Evolutionary conservation across 192 early-diverging fungal species (phyloP), one percentile per base, ranked within the genome.

Genomic region (Umbelopsis sp.): DNA sequence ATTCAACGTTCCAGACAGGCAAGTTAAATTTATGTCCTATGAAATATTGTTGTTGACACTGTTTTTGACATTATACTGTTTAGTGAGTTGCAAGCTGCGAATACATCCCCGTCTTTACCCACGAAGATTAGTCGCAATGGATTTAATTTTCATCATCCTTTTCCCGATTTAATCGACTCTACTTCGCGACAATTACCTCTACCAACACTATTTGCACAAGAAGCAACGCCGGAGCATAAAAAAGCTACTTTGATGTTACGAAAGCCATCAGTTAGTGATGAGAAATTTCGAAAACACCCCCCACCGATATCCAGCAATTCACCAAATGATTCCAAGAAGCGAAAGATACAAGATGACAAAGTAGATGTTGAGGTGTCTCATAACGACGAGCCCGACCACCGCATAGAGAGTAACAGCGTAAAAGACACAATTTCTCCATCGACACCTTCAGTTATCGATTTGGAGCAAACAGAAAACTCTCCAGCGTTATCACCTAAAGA

Each of bases 91-190:
- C 26, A 34, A 34, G 56, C 56, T 20, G 56, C 56, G 29, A 62
- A 62, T 34, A 20, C 16, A 12, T 34, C 31, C 7, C 56, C 56
- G 3, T 14, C 56, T 2, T 16, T 62, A 17, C 29, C 26, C 1
- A 31, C 56, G 29, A 34, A 29, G 7, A 32, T 62, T 34, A 62
- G 29, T 62, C 56, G 56, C 1, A 62, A 62, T 34, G 56, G 56
- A 62, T 62, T 62, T 26, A 62, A 62, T 7, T 62, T 62, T n/a
- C 56, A 62, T 26, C 56, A 62, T 32, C 56, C 56, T 17, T 62
- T 62, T 32, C 56, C 56, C 8, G 56, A 62, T 34, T 14, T 62
- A 14, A 32, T 62, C n/a, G 14, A 34, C 20, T 29, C 31, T 29
- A 29, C 31, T 20, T 17, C 56, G 17, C 56, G 56, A 62, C 56